Conservation (phyloP, 441 rosid species). For the Capsella rubella region DNA sequence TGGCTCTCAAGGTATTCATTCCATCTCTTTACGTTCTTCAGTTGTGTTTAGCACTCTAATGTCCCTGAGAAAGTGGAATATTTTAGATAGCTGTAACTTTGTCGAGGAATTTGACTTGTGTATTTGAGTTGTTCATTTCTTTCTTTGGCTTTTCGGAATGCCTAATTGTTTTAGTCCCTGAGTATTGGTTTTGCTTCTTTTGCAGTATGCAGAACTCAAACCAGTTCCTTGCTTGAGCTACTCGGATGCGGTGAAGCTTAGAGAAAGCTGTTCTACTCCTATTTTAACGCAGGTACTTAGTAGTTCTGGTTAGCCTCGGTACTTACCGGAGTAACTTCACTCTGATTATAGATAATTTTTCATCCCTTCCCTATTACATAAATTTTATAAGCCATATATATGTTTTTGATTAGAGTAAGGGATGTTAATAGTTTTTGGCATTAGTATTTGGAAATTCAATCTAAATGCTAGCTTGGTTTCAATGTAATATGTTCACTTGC, state of each 20-base stretch:
- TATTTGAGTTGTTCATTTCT: constrained; percentile 18
- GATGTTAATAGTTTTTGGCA: background rate
- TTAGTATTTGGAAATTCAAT: constrained; percentile 5
- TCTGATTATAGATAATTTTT: background rate
- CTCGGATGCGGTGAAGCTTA: constrained; percentile 74
- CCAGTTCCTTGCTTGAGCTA: constrained; percentile 94
- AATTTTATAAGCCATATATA: background rate
- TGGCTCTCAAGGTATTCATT: constrained; percentile 90
- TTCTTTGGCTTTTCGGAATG: background rate
- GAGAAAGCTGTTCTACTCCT: constrained; percentile 81
- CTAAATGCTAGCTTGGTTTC: background rate
- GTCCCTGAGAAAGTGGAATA: background rate
- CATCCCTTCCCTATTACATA: background rate
- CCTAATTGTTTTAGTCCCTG: too few relatives aligned
- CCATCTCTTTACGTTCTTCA: constrained; percentile 22
- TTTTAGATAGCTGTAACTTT: background rate
- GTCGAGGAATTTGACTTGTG: background rate
- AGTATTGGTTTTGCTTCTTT: constrained; percentile 17
- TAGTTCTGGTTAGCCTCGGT: constrained; percentile 15
- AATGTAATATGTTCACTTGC: background rate
- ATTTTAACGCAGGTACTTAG: constrained; percentile 83
- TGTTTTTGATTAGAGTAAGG: background rate
- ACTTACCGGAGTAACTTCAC: background rate
- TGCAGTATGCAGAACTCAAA: constrained; percentile 95
- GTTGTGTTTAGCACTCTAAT: background rate